Evolutionary conservation across 768 basidiomycete genomes (phyloP).

Genomic region (Mycena polygramma): DNA sequence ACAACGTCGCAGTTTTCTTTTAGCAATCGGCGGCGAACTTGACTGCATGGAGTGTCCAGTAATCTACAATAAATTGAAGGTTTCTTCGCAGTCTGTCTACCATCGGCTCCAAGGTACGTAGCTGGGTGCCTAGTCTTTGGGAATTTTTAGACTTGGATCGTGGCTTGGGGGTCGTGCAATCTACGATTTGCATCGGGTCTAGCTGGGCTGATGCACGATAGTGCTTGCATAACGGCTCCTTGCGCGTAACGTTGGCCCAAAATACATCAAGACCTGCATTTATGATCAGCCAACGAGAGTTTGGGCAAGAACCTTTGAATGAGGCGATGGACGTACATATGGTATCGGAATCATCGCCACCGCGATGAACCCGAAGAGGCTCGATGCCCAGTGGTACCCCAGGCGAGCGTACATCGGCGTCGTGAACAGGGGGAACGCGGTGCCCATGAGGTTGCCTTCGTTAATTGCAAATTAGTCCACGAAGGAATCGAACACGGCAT

Average conservation of each 20-base stretch:
- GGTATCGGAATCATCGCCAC: constrained; percentile 55
- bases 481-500: neutral
- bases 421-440: constrained; percentile 54
- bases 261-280: constrained; percentile 20
- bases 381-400: constrained; percentile 59
- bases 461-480: constrained; percentile 5
- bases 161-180: too few relatives aligned
- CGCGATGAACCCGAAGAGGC: constrained; percentile 54
- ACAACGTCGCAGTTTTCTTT: too few relatives aligned
- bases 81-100: too few relatives aligned
- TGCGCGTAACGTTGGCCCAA: constrained; percentile 23
- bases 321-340: constrained; percentile 39
- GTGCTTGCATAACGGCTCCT: constrained; percentile 21
- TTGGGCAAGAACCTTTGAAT: neutral
- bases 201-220: constrained; percentile 17
- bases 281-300: neutral
- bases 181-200: too few relatives aligned
- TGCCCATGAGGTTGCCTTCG: constrained; percentile 51
- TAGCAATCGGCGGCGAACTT: too few relatives aligned
- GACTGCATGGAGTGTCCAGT: too few relatives aligned
- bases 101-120: too few relatives aligned
- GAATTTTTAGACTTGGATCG: too few relatives aligned
- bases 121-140: too few relatives aligned
- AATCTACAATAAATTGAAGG: too few relatives aligned
- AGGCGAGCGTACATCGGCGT: constrained; percentile 55